Percentiles rank a stretch among this genome's conserved stretches.
Evolutionary conservation across 495 filamentous ascomycete genomes (phyloP).

Genomic region (Sordaria brevicollis): DNA sequence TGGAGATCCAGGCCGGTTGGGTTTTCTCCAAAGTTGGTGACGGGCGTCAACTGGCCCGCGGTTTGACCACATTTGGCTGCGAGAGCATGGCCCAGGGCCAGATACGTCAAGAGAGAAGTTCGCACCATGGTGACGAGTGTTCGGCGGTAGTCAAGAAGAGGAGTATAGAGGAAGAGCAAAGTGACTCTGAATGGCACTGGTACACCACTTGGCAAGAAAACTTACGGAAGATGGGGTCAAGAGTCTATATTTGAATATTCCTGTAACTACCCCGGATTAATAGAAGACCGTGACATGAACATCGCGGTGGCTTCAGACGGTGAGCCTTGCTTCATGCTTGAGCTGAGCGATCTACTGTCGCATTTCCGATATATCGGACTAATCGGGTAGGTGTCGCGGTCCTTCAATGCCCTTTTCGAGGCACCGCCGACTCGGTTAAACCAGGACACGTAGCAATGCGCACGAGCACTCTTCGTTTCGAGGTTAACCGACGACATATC

Average conservation of each 20-base stretch:
- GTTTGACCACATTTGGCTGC: background rate
- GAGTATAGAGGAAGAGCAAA: background rate
- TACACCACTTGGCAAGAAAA: background rate
- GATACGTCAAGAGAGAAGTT: background rate
- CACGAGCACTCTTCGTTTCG: background rate
- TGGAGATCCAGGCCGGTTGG: conserved; percentile 31
- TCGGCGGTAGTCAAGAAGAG: background rate
- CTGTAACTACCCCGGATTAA: too few species aligned
- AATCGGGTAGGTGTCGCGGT: background rate
- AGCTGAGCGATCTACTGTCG: background rate
- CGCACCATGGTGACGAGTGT: background rate
- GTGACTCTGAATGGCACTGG: background rate
- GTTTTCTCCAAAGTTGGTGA: conserved; percentile 25
- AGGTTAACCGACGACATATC: background rate
- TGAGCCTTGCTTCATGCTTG: background rate
- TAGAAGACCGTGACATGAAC: too few species aligned
- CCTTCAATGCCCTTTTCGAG: background rate
- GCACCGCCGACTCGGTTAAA: background rate
- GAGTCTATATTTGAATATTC: background rate
- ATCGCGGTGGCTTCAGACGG: background rate
- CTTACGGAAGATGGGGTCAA: background rate
- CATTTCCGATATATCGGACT: background rate
- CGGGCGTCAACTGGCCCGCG: conserved; percentile 4
- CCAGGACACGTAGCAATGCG: background rate
- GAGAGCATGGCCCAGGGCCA: background rate